These are phyloP conservation scores for Amanita pallidorosea DNA, from an alignment of 768 basidiomycete genomes.

Conservation along the genomic window DNA sequence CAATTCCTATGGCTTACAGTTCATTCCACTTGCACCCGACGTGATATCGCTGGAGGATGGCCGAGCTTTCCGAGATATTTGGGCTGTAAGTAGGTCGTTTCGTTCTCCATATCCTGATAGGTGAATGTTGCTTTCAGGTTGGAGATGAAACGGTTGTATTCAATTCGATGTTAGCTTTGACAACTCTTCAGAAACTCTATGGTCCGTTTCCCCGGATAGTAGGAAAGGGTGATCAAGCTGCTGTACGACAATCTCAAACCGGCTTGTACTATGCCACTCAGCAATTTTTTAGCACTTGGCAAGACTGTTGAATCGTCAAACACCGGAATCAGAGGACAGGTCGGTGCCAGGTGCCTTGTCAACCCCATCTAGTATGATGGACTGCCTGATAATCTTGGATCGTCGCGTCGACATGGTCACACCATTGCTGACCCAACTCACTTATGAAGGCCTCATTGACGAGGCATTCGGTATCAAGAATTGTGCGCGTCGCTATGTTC, in stretches of 20 bases:
- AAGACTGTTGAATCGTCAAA: constrained; percentile 53
- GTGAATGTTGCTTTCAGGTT: constrained; percentile 42
- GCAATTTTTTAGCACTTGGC: constrained; percentile 52
- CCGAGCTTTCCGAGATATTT: constrained; percentile 77
- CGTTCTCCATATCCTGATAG: constrained; percentile 2
- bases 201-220: constrained; percentile 87
- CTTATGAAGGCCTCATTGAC: constrained; percentile 93
- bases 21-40: constrained; percentile 90
- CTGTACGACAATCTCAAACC: constrained; percentile 29
- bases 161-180: constrained; percentile 80
- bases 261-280: constrained; percentile 2
- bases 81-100: constrained; percentile 56
- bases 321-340: constrained; percentile 26
- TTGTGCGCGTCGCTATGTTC: constrained; percentile 33
- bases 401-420: constrained; percentile 92
- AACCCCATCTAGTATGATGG: constrained; percentile 52
- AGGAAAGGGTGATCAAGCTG: constrained; percentile 86
- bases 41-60: constrained; percentile 86
- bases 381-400: constrained; percentile 83
- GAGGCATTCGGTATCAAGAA: constrained; percentile 87
- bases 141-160: constrained; percentile 87
- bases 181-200: constrained; percentile 73
- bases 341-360: constrained; percentile 29
- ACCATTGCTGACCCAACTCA: constrained; percentile 88
- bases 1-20: constrained; percentile 81